Evolutionary conservation across 495 filamentous ascomycete genomes (phyloP).

Genomic region (Tuber microsphaerosporum): DNA sequence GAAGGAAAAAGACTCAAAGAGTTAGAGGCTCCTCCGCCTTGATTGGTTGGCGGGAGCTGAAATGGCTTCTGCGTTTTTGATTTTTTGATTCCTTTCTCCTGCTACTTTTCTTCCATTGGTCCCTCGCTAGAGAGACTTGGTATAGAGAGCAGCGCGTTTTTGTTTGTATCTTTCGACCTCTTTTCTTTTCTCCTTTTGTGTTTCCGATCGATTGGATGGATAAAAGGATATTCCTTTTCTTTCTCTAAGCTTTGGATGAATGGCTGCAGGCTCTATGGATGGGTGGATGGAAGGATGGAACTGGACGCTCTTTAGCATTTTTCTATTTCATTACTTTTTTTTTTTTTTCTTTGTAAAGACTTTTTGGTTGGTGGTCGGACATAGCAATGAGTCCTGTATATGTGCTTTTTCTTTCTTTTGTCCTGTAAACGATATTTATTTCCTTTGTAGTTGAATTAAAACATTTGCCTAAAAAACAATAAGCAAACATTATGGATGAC

Average conservation of each 20-base stretch:
- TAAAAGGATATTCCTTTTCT: constrained; percentile 9
- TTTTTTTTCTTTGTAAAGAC: neutral
- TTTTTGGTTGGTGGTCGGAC: neutral
- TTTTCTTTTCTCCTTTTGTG: constrained; percentile 8
- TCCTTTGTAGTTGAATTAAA: neutral
- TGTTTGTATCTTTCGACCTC: neutral
- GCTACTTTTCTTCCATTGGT: neutral
- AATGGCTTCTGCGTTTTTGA: constrained; percentile 10
- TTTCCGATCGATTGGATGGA: constrained; percentile 20
- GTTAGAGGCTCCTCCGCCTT: neutral
- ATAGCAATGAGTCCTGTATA: neutral
- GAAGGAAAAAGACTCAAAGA: neutral
- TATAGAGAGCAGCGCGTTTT: constrained; percentile 4
- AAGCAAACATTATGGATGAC: neutral
- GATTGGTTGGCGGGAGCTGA: constrained; percentile 9
- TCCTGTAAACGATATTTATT: neutral
- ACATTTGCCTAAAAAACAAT: neutral
- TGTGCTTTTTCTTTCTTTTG: neutral
- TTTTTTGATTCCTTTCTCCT: neutral
- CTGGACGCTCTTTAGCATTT: neutral
- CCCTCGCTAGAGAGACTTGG: neutral
- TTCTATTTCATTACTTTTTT: neutral
- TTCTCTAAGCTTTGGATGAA: neutral
- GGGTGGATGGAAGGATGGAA: neutral
- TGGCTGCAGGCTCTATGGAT: neutral